phyloP scores from a whole-genome alignment of 2,329 filamentous ascomycete genomes.

The Phialophora verrucosa region DNA sequence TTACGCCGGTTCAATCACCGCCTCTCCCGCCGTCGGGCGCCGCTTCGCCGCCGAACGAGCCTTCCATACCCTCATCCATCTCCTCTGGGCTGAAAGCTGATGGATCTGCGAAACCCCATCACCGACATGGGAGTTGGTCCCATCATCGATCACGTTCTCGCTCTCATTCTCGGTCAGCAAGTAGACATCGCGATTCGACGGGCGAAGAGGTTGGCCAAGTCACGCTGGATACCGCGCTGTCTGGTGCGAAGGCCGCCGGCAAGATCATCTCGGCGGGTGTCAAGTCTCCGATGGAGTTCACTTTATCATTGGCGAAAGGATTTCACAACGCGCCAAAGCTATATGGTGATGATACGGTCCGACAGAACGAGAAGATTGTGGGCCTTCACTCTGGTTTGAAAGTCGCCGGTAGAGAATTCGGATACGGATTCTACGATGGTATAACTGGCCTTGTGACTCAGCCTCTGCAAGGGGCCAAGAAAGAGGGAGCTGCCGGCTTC shows the following conservation, averaged over 20 bases:
- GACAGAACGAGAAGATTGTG: constrained; percentile 78
- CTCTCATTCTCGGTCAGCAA: constrained; percentile 24
- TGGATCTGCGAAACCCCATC: constrained; percentile 24
- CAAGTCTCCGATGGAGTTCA: constrained; percentile 83
- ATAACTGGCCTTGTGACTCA: constrained; percentile 81
- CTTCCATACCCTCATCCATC: constrained; percentile 25
- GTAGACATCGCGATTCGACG: constrained; percentile 26
- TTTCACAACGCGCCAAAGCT: constrained; percentile 86
- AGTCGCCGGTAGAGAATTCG: constrained; percentile 79
- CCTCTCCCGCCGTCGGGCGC: background rate
- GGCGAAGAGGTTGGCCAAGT: constrained; percentile 44
- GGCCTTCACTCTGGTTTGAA: constrained; percentile 75
- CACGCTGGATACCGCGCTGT: constrained; percentile 65
- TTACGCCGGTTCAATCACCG: constrained; percentile 6
- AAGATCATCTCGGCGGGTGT: constrained; percentile 77
- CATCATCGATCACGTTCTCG: constrained; percentile 38
- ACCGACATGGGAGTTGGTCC: constrained; percentile 24
- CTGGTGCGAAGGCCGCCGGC: constrained; percentile 69
- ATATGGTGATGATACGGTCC: constrained; percentile 82
- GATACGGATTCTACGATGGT: constrained; percentile 78
- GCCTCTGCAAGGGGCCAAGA: constrained; percentile 71
- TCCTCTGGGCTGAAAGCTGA: constrained; percentile 30
- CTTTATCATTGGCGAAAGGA: constrained; percentile 78
- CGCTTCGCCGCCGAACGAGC: background rate
- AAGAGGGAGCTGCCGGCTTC: constrained; percentile 69